phyloP scores from a whole-genome alignment of 768 basidiomycete species.

The Chiua virens region DNA sequence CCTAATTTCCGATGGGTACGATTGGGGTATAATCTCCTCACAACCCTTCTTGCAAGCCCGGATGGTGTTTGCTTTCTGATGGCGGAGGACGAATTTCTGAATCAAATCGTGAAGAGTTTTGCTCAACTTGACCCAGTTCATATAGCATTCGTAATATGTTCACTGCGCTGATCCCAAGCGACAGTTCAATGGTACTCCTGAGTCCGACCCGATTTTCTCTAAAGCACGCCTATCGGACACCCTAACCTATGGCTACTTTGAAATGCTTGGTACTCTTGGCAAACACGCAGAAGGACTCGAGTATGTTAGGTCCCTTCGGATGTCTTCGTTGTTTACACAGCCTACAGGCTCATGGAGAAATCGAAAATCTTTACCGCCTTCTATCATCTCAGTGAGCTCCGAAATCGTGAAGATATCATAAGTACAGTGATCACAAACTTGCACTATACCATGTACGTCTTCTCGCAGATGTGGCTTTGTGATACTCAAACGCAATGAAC shows the following conservation, averaged over 20 bases:
- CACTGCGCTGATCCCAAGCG: background rate
- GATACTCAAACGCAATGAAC: slow-evolving; percentile 3
- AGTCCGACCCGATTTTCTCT: slow-evolving; percentile 82
- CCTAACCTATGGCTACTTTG: slow-evolving; percentile 88
- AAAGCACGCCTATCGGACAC: slow-evolving; percentile 79
- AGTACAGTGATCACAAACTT: slow-evolving; percentile 88
- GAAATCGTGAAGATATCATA: slow-evolving; percentile 89
- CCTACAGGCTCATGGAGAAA: slow-evolving; percentile 76
- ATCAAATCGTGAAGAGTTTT: slow-evolving; percentile 83
- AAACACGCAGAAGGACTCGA: slow-evolving; percentile 87
- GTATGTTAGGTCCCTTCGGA: slow-evolving; percentile 44
- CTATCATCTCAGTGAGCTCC: slow-evolving; percentile 90
- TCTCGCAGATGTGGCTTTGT: background rate
- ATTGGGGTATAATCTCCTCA: slow-evolving; percentile 79
- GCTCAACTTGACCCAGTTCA: slow-evolving; percentile 90
- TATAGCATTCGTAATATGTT: background rate
- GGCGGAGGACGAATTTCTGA: slow-evolving; percentile 81
- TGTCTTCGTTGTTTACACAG: slow-evolving; percentile 1
- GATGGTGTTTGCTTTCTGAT: slow-evolving; percentile 84
- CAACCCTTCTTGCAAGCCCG: slow-evolving; percentile 75
- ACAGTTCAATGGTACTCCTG: slow-evolving; percentile 71
- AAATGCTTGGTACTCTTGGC: slow-evolving; percentile 92
- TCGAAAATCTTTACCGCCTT: slow-evolving; percentile 94
- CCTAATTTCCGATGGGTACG: slow-evolving; percentile 81
- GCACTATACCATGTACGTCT: slow-evolving; percentile 82